Percentiles rank a stretch among this genome's conserved stretches.
phyloP scores from a whole-genome alignment of 768 basidiomycete genomes.

The Pleurotus giganteus region DNA sequence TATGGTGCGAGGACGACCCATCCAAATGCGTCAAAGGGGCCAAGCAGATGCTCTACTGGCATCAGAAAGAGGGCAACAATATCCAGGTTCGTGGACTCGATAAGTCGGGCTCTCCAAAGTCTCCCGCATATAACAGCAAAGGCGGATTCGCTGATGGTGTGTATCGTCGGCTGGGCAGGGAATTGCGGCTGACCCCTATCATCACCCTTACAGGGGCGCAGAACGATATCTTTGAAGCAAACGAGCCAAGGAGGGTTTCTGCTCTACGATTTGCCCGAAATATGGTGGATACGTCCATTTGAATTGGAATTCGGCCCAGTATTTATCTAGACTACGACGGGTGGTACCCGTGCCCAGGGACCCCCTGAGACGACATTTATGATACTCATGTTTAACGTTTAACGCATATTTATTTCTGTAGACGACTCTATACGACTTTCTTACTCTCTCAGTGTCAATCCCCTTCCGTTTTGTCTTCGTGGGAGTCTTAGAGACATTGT shows the following conservation, averaged over 20 bases:
- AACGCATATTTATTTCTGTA: no score
- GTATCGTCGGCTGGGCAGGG: neutral
- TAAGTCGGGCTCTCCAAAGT: constrained; percentile 34
- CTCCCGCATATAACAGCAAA: constrained; percentile 49
- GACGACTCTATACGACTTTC: no score
- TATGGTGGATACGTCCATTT: neutral
- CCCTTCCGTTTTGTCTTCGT: no score
- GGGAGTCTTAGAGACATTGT: constrained; percentile 23
- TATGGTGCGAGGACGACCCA: constrained; percentile 51
- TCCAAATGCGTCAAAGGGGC: constrained; percentile 43
- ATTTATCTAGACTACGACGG: no score
- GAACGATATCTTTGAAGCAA: constrained; percentile 37
- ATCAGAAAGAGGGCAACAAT: constrained; percentile 48
- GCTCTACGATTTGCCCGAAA: neutral
- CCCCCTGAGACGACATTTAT: no score
- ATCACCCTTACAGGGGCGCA: constrained; percentile 32
- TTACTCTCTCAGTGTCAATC: no score
- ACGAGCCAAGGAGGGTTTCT: neutral
- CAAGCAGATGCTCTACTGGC: constrained; percentile 58
- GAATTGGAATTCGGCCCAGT: neutral
- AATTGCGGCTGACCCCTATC: neutral
- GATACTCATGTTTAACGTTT: no score
- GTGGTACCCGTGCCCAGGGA: no score
- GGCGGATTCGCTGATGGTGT: constrained; percentile 48
- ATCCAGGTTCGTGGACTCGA: constrained; percentile 42